Percentiles rank a stretch among this genome's conserved stretches.
Conservation (phyloP, 164 flowering plant genomes). For the Hamamelis virginiana region DNA sequence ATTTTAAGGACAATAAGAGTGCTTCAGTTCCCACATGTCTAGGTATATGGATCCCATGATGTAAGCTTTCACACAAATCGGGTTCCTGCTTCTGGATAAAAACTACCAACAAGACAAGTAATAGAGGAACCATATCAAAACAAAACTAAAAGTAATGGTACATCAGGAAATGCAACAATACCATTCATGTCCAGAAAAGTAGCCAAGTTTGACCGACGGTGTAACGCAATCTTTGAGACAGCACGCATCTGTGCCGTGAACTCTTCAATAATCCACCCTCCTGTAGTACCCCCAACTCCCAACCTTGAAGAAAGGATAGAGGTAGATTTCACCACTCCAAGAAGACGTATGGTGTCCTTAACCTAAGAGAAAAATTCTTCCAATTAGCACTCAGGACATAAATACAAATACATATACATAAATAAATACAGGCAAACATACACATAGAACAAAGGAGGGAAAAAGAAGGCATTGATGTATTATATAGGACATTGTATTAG, state of each 20-base stretch:
- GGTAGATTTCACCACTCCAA: conserved; percentile 79
- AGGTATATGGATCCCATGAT: too few relatives aligned
- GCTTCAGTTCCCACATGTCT: too few relatives aligned
- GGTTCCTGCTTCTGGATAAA: neutral
- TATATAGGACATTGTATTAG: neutral
- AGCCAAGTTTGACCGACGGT: conserved; percentile 82
- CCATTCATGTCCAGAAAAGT: conserved; percentile 84
- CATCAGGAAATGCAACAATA: conserved; percentile 31
- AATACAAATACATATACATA: neutral
- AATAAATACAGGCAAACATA: neutral
- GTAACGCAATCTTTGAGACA: conserved; percentile 90
- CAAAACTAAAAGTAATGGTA: neutral
- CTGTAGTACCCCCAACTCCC: conserved; percentile 68
- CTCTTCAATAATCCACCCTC: conserved; percentile 87
- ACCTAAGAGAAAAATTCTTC: conserved; percentile 44
- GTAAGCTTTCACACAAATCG: too few relatives aligned
- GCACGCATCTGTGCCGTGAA: conserved; percentile 94
- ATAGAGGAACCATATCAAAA: neutral
- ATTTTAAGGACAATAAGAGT: too few relatives aligned
- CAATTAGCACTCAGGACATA: conserved; percentile 2
- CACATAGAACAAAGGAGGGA: neutral
- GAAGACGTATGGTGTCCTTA: conserved; percentile 91
- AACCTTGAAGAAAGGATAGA: conserved; percentile 69
- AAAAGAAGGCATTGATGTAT: neutral
- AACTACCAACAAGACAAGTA: neutral